A percentile compares a stretch with the other conserved stretches of the same genome.
phyloP scores from a whole-genome alignment of 2,329 filamentous ascomycete genomes.

The Alternaria conjuncta region DNA sequence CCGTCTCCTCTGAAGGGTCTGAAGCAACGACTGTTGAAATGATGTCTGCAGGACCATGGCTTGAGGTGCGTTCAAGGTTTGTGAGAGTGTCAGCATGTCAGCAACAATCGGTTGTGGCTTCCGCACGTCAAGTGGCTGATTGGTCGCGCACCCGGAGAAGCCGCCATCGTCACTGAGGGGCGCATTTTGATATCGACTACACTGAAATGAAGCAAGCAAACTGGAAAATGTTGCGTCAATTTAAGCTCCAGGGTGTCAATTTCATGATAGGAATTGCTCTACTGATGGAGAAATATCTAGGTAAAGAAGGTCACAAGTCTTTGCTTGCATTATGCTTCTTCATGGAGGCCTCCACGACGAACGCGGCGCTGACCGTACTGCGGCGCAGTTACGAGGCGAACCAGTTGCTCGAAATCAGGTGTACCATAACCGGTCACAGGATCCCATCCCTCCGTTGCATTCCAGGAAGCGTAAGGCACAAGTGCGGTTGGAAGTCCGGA shows the following conservation, averaged over 20 bases:
- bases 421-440: constrained; percentile 55
- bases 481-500: constrained; percentile 46
- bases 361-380: constrained; percentile 24
- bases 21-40: background rate
- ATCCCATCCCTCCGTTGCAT: constrained; percentile 59
- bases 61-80: background rate
- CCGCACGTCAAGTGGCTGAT: background rate
- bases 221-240: background rate
- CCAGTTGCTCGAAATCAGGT: constrained; percentile 44
- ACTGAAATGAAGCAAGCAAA: background rate
- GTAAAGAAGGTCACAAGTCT: background rate
- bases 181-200: background rate
- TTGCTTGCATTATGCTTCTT: background rate
- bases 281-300: background rate
- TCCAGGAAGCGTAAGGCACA: constrained; percentile 58
- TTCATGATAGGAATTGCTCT: background rate
- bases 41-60: background rate
- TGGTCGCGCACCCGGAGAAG: background rate
- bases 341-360: constrained; percentile 4
- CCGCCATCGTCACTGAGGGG: background rate
- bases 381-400: constrained; percentile 30
- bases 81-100: background rate
- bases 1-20: background rate
- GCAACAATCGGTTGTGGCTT: background rate
- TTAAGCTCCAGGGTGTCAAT: background rate